Base-by-base conservation (phyloP, 148 eudicot species). In the Fagopyrum esculentum region DNA sequence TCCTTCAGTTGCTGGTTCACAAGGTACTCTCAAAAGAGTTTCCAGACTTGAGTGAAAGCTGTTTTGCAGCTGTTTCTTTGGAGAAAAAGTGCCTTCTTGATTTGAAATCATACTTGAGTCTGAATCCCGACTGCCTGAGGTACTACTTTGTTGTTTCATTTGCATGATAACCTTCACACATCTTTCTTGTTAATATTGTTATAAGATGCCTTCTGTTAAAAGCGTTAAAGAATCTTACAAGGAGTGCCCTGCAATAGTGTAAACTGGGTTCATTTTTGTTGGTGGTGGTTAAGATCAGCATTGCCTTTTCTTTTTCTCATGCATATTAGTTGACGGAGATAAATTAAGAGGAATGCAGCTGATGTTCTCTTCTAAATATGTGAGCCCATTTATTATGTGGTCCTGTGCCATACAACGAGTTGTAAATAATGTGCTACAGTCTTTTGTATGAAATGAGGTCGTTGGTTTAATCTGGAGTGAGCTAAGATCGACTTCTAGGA, bases 81-180 rank as follows among this genome's bases (percentile, higher is more conserved):
- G 99, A 95, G 84, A 84, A 84, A 82, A 89, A 70, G 80, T 95
- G 97, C 83, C 86, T 95, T 76, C 78, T 82, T 75, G 94, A 89
- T 79, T 82, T 95, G 80, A 86, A 80, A 85, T 75, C 82, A 72
- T 95, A 92, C 83, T 87, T 95, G 86, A 82, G 73, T 45, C 79
- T 79, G 72, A 95, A 95, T 82, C 79, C 92, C 26, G 99, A 95
- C 72, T 95, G 99, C 79, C 76, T 81, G 64, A 84, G 96, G 98
- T 93, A 85, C 45, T 56, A 46, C 70, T 45, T 69, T 60, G 64
- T 26, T 17, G 30, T 15, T 7, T 81, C 29, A 60, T 16, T 15
- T 13, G 22, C 29, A 57, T 22, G 6, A 66, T 43, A 13, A 43
- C 43, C 71, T 66, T 66, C 64, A 61, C 7, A 43, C 43, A 9